Percentiles rank a stretch among this genome's conserved stretches.
These are phyloP conservation scores for Colletotrichum limetticola DNA, from an alignment of 2,329 filamentous ascomycete species.

Conservation along the genomic window DNA sequence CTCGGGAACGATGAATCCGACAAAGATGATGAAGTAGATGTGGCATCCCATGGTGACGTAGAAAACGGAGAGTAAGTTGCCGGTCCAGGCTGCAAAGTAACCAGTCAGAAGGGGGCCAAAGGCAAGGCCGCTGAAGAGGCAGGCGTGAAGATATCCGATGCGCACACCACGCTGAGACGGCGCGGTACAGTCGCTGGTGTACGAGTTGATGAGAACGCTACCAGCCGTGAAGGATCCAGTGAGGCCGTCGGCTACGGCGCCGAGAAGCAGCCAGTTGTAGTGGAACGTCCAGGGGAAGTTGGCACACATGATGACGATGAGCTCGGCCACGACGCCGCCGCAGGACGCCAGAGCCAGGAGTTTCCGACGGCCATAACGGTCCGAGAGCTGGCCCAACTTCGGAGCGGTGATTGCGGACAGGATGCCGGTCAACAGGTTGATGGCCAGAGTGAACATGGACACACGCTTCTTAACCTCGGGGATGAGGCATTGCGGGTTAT, in stretches of 20 bases:
- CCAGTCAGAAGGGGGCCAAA: constrained; percentile 85
- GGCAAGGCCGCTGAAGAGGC: constrained; percentile 89
- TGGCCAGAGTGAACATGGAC: constrained; percentile 81
- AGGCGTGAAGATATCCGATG: constrained; percentile 91
- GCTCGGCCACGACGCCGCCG: constrained; percentile 80
- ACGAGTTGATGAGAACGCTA: constrained; percentile 82
- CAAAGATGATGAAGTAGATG: constrained; percentile 76
- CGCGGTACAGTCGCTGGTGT: constrained; percentile 88
- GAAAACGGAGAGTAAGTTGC: constrained; percentile 83
- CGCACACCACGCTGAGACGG: constrained; percentile 82
- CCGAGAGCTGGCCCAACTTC: constrained; percentile 85
- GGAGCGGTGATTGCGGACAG: constrained; percentile 86
- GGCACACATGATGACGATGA: constrained; percentile 82
- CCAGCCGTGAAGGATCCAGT: constrained; percentile 90
- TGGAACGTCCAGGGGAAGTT: constrained; percentile 77
- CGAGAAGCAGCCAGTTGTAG: constrained; percentile 83
- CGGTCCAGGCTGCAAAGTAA: constrained; percentile 80
- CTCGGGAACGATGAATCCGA: constrained; percentile 81
- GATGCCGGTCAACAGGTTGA: constrained; percentile 78
- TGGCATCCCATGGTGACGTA: constrained; percentile 83
- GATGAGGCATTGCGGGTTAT: constrained; percentile 83
- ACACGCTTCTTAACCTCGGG: constrained; percentile 82
- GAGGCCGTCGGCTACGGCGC: constrained; percentile 82
- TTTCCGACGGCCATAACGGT: constrained; percentile 83
- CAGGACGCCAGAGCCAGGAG: constrained; percentile 78